phyloP scores from a whole-genome alignment of 2,329 filamentous ascomycete genomes.

The Chlorencoelia australis region DNA sequence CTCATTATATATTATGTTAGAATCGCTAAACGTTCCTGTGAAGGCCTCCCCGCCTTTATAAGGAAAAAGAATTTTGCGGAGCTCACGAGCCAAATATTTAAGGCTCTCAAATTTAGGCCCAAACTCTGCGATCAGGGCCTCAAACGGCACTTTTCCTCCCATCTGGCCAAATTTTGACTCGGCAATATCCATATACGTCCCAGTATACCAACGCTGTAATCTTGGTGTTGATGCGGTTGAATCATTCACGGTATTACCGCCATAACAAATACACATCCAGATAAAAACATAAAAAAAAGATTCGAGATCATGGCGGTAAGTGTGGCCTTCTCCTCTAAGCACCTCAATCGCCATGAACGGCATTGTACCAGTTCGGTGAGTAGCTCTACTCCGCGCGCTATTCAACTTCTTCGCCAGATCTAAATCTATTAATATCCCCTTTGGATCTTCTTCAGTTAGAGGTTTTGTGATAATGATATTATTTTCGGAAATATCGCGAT shows the following conservation, averaged over 20 bases:
- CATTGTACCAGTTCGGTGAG: constrained; percentile 25
- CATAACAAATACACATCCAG: constrained; percentile 5
- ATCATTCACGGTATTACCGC: too few species aligned
- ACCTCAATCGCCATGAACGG: constrained; percentile 32
- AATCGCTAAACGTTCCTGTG: constrained; percentile 13
- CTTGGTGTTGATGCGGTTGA: too few species aligned
- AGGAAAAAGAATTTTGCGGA: constrained; percentile 15
- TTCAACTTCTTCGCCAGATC: constrained; percentile 26
- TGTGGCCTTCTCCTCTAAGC: constrained; percentile 25
- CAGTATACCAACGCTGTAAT: constrained; percentile 22
- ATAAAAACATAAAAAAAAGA: constrained; percentile 25
- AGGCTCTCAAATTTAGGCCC: constrained; percentile 18
- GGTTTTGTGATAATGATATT: constrained; percentile 29
- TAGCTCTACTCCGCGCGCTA: constrained; percentile 15
- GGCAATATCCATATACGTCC: constrained; percentile 21
- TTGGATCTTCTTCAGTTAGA: constrained; percentile 4
- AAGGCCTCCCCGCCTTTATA: constrained; percentile 16
- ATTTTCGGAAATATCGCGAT: constrained; percentile 28
- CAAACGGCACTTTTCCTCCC: constrained; percentile 16
- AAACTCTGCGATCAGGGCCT: constrained; percentile 20
- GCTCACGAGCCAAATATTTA: constrained; percentile 12
- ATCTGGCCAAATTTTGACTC: constrained; percentile 16
- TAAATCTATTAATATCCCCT: constrained; percentile 19
- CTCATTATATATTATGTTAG: constrained; percentile 1
- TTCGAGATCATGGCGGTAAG: constrained; percentile 27